A percentile compares a stretch with the other conserved stretches of the same genome.
Conservation (phyloP, 495 filamentous ascomycete genomes). For the Hypoxylon perforatum region DNA sequence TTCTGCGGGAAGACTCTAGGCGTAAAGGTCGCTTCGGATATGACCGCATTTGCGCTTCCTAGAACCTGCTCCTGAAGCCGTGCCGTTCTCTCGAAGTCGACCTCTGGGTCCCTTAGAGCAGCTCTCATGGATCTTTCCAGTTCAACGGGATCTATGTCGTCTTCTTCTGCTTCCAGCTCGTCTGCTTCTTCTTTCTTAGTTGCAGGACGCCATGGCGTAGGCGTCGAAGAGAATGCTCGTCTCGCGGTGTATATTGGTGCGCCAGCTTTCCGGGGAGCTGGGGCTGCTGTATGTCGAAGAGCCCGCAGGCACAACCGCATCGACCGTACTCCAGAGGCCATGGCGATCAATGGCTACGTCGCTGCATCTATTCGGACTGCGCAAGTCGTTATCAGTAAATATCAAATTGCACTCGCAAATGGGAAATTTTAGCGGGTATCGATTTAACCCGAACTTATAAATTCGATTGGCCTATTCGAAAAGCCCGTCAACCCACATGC, state of each 20-base stretch:
- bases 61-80: conserved; percentile 16
- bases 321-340: conserved; percentile 62
- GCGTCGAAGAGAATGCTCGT: conserved; percentile 54
- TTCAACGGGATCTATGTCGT: conserved; percentile 21
- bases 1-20: conserved; percentile 8
- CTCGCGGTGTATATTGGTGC: conserved; percentile 42
- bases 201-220: conserved; percentile 35
- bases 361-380: conserved; percentile 11
- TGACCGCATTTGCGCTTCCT: not conserved
- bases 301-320: conserved; percentile 60
- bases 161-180: conserved; percentile 22
- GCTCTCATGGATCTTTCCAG: conserved; percentile 10
- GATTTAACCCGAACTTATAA: not conserved
- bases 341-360: conserved; percentile 37
- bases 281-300: conserved; percentile 43
- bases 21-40: conserved; percentile 12
- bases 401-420: conserved; percentile 5
- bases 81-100: conserved; percentile 9
- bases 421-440: conserved; percentile 1
- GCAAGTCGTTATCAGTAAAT: conserved; percentile 1
- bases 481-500: too few species aligned
- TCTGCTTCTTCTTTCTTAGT: conserved; percentile 31
- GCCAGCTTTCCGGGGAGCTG: conserved; percentile 32
- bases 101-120: not conserved
- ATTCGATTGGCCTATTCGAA: not conserved